Evolutionary conservation across 352 stramenopile species (phyloP).

Genomic region (Phytopythium chamaehyphon): DNA sequence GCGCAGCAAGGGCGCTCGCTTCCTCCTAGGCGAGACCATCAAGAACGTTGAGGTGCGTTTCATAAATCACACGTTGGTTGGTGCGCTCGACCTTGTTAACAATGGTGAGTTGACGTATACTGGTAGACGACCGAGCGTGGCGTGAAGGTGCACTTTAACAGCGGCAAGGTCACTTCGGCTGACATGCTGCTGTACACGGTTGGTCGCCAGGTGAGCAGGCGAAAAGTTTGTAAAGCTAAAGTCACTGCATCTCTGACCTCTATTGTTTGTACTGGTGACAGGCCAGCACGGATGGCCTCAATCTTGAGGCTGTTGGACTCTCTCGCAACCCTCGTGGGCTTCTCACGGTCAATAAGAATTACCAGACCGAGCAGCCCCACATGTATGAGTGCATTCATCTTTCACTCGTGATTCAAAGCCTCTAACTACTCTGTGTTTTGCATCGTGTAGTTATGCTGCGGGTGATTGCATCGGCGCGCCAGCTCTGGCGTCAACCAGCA

Average conservation of each 20-base stretch:
- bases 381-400: constrained; percentile 36
- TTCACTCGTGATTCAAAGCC: not conserved
- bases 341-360: constrained; percentile 84
- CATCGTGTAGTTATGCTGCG: constrained; percentile 61
- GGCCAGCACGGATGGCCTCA: constrained; percentile 75
- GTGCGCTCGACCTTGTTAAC: not conserved
- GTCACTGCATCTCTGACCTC: no score
- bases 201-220: constrained; percentile 51
- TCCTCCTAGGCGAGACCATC: constrained; percentile 78
- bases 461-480: constrained; percentile 88
- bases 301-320: constrained; percentile 78
- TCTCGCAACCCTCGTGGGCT: constrained; percentile 74
- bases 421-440: not conserved
- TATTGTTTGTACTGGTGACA: constrained; percentile 4
- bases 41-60: constrained; percentile 56
- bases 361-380: constrained; percentile 79
- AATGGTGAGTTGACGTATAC: no score
- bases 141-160: constrained; percentile 75
- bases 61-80: not conserved
- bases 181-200: constrained; percentile 81
- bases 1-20: constrained; percentile 84
- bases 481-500: constrained; percentile 84
- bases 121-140: constrained; percentile 44
- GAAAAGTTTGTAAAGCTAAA: no score
- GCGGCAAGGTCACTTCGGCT: constrained; percentile 64